phyloP scores from a whole-genome alignment of 1,284 basidiomycete species.

The Taiwanofungus camphoratus region DNA sequence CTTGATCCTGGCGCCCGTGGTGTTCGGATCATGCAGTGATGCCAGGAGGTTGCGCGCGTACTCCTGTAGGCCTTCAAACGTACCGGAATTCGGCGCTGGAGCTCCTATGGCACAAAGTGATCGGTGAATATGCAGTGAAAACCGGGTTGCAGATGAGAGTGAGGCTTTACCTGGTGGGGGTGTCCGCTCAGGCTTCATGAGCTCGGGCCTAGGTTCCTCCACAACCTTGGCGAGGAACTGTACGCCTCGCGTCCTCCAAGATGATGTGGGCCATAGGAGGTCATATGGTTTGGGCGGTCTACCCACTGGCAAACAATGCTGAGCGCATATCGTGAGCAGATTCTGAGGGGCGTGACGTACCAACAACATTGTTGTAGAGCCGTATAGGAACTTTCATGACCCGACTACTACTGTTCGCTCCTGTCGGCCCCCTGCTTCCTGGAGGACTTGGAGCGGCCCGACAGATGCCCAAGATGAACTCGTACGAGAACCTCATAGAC shows the following conservation, averaged over 20 bases:
- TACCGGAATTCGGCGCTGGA: constrained; percentile 11
- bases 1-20: constrained; percentile 28
- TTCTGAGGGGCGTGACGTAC: constrained; percentile 37
- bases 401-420: constrained; percentile 56
- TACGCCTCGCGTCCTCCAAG: constrained; percentile 10
- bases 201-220: constrained; percentile 9
- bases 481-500: constrained; percentile 82
- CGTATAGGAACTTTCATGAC: constrained; percentile 88
- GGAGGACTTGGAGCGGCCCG: constrained; percentile 40
- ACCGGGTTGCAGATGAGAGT: neutral
- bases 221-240: constrained; percentile 15
- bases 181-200: neutral
- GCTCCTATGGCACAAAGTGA: neutral
- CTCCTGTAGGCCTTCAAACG: constrained; percentile 28
- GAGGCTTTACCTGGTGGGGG: neutral
- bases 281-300: constrained; percentile 54
- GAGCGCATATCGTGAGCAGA: constrained; percentile 1
- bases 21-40: constrained; percentile 34
- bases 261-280: constrained; percentile 58
- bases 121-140: neutral
- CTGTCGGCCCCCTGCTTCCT: constrained; percentile 27
- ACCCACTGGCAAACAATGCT: constrained; percentile 37
- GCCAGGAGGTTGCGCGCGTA: constrained; percentile 40
- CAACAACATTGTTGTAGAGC: constrained; percentile 78
- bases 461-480: constrained; percentile 83